These are phyloP conservation scores for Avena sativa DNA, from an alignment of 176 grass and related monocot genomes.

Conservation along the genomic window DNA sequence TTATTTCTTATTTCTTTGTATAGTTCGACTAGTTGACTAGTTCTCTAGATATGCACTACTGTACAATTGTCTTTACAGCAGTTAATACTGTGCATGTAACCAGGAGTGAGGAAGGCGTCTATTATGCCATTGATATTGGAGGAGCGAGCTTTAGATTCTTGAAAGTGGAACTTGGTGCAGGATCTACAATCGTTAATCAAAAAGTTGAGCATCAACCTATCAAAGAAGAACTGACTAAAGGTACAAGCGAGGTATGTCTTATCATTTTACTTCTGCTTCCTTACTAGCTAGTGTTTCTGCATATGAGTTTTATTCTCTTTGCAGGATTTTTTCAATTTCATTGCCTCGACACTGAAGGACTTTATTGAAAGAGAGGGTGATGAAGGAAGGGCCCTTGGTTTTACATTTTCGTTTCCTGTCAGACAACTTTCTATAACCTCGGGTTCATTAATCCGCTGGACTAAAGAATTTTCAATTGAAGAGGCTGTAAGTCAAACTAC, in stretches of 20 bases:
- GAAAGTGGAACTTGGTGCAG: conserved; percentile 70
- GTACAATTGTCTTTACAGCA: not conserved
- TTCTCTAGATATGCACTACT: not conserved
- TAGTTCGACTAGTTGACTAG: not conserved
- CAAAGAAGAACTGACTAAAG: conserved; percentile 67
- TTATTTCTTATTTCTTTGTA: not conserved
- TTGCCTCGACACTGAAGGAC: conserved; percentile 68
- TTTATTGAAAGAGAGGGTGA: conserved; percentile 70
- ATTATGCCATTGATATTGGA: conserved; percentile 87
- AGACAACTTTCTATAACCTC: conserved; percentile 84
- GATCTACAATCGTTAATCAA: conserved; percentile 60
- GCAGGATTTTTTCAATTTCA: conserved; percentile 82
- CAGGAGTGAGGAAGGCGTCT: conserved; percentile 88
- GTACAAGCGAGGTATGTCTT: conserved; percentile 67
- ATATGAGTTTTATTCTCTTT: conserved; percentile 36
- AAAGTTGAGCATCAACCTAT: conserved; percentile 71
- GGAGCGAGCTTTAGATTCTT: conserved; percentile 89
- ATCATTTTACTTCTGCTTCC: conserved; percentile 13
- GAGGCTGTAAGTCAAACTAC: conserved; percentile 70
- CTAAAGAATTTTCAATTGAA: conserved; percentile 84
- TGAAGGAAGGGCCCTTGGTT: conserved; percentile 66
- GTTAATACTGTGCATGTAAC: conserved; percentile 19
- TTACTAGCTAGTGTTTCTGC: conserved; percentile 10
- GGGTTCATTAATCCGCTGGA: conserved; percentile 82
- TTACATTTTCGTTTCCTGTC: conserved; percentile 96